Evolutionary conservation across 768 basidiomycete species (phyloP).

Genomic region (Trametes maxima): DNA sequence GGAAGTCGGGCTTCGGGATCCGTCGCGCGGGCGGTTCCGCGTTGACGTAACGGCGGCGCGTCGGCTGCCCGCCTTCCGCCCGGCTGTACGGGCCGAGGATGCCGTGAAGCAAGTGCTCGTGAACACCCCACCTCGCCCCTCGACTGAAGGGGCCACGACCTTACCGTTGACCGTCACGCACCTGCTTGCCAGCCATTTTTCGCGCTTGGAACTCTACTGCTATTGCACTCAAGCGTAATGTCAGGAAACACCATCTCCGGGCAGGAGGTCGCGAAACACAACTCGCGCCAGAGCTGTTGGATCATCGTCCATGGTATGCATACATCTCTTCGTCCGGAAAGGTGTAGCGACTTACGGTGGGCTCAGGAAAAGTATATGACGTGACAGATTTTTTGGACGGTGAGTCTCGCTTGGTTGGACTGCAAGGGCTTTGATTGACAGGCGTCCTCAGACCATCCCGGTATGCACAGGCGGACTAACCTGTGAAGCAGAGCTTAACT

Average conservation of each 20-base stretch:
- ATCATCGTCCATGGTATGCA: conserved; percentile 76
- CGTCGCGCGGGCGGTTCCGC: background rate
- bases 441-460: conserved; percentile 2
- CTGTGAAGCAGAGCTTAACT: background rate
- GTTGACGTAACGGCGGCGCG: background rate
- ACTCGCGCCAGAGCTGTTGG: conserved; percentile 67
- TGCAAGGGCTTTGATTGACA: background rate
- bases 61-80: conserved; percentile 14
- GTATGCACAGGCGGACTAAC: conserved; percentile 1
- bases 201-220: background rate
- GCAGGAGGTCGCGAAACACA: conserved; percentile 56
- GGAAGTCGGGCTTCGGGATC: background rate
- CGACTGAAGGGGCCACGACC: background rate
- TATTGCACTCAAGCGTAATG: background rate
- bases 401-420: conserved; percentile 7
- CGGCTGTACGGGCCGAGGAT: conserved; percentile 7
- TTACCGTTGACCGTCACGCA: background rate
- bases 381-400: conserved; percentile 45
- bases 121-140: conserved; percentile 6
- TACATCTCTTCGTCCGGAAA: background rate
- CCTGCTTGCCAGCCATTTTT: background rate
- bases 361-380: conserved; percentile 45
- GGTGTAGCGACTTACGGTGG: background rate
- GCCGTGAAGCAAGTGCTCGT: no score
- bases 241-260: conserved; percentile 22